Base-by-base conservation (phyloP, 257 asterid species). In the Solanum chmielewskii region DNA sequence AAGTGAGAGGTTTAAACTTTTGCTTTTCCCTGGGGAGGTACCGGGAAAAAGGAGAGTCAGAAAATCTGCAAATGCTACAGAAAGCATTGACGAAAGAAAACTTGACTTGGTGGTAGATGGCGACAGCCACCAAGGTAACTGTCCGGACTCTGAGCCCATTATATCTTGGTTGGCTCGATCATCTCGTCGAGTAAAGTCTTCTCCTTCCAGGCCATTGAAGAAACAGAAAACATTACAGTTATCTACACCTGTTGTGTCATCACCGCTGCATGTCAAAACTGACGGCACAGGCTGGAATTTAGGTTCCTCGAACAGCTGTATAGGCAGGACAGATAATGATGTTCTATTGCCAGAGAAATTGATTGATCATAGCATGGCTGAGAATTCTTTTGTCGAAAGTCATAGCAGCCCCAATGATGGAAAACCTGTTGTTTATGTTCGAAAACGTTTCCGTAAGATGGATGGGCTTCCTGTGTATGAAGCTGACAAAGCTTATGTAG, bases 151-250 rank as follows among this genome's bases (percentile, higher is more conserved):
- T 16, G 97, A 94, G 91, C 98, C 99, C 86, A 95, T 96, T 77
- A 94, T 95, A 42, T 94, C 95, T 87, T 97, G 99, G 99, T 89
- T 96, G 87, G 91, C 98, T 88, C 97, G 96, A 85, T 93, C 95
- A 88, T 92, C 97, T 90, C 98, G 92, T 84, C 96, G 93, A 84
- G 92, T 86, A 86, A 97, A 95, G 90, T 88, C 94, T 89, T 84
- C 91, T 87, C 93, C 96, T 78, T 86, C 92, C 52, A 90, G 91
- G 88, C 86, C 95, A 68, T 86, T 84, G 82, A 92, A 96, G 88
- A 93, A 93, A 88, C 96, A 84, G 89, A 93, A 89, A 91, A 78
- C 87, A 20, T 83, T 90, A 64, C 86, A 91, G 87, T 86, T 86
- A 15, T 89, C 93, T 86, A 86, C 86, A 31, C 87, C 93, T 73